Conservation (phyloP, 345 rosid species). For the Noccaea bulbosa region DNA sequence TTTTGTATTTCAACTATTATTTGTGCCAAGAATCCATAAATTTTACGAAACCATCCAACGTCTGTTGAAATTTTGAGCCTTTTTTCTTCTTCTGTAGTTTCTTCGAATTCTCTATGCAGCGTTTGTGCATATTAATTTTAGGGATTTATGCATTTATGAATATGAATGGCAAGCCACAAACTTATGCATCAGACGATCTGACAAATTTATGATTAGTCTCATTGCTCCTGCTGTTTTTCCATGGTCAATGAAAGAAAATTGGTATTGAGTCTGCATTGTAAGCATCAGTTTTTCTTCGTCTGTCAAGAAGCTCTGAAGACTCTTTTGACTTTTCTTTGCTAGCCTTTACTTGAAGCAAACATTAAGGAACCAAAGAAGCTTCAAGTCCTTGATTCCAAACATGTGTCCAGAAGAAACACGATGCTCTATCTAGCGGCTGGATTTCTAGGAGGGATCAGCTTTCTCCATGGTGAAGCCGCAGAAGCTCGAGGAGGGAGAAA, state of each 20-base stretch:
- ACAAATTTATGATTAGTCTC: background rate
- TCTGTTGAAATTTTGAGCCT: slow-evolving; percentile 3
- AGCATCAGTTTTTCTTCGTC: slow-evolving; percentile 10
- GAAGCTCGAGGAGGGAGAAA: slow-evolving; percentile 57
- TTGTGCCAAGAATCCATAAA: background rate
- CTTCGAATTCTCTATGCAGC: background rate
- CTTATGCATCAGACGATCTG: background rate
- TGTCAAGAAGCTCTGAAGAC: slow-evolving; percentile 1
- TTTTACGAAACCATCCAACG: too few relatives aligned
- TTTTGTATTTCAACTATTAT: slow-evolving; percentile 16
- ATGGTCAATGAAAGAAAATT: background rate
- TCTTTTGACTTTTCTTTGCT: background rate
- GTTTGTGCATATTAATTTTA: background rate
- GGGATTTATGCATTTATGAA: background rate
- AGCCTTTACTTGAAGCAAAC: slow-evolving; percentile 35
- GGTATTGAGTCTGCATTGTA: slow-evolving; percentile 9
- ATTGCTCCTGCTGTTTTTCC: background rate
- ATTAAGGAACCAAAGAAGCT: slow-evolving; percentile 33
- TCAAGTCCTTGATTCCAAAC: slow-evolving; percentile 29
- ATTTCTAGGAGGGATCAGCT: slow-evolving; percentile 39
- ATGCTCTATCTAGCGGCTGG: slow-evolving; percentile 46
- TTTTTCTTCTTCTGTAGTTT: background rate
- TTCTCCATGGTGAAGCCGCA: slow-evolving; percentile 47
- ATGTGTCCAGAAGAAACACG: slow-evolving; percentile 50
- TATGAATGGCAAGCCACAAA: background rate